Percentiles rank a stretch among this genome's conserved stretches.
phyloP scores from a whole-genome alignment of 176 grass and related monocot species.

The Lolium multiflorum region DNA sequence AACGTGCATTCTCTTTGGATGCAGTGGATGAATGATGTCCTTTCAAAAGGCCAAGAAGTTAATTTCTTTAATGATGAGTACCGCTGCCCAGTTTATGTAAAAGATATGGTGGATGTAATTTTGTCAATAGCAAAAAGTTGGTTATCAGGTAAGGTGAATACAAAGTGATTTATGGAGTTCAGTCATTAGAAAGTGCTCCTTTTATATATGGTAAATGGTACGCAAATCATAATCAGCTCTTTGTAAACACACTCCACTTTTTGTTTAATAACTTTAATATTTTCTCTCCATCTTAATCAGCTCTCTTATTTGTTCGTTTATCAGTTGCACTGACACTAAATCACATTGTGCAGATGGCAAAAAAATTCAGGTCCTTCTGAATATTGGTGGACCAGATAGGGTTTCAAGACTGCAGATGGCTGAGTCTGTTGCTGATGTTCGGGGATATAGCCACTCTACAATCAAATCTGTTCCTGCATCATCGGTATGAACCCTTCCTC shows the following conservation, averaged over 20 bases:
- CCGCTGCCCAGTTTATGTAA: slow-evolving; percentile 84
- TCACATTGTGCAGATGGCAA: slow-evolving; percentile 57
- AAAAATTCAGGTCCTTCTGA: slow-evolving; percentile 65
- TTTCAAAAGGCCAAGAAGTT: slow-evolving; percentile 82
- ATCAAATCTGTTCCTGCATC: slow-evolving; percentile 88
- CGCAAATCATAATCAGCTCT: background rate
- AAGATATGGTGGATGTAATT: slow-evolving; percentile 84
- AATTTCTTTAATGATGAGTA: slow-evolving; percentile 87
- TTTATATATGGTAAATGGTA: background rate
- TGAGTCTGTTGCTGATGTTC: slow-evolving; percentile 73
- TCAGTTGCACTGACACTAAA: slow-evolving; percentile 24
- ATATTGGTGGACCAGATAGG: slow-evolving; percentile 83
- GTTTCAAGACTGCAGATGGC: slow-evolving; percentile 97
- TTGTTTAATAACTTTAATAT: background rate
- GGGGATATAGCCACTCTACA: slow-evolving; percentile 63
- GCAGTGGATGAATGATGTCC: slow-evolving; percentile 94
- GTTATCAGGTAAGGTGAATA: slow-evolving; percentile 65
- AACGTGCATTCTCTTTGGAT: slow-evolving; percentile 38
- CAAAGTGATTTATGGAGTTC: slow-evolving; percentile 9
- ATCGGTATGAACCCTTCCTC: slow-evolving; percentile 52
- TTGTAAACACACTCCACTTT: background rate
- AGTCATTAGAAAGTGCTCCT: background rate
- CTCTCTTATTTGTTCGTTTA: background rate
- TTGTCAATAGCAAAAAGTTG: slow-evolving; percentile 63
- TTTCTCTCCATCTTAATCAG: background rate